A percentile compares a stretch with the other conserved stretches of the same genome.
Evolutionary conservation across 371 early-diverging fungal genomes (phyloP).

Genomic region (Rhizopus delemar): DNA sequence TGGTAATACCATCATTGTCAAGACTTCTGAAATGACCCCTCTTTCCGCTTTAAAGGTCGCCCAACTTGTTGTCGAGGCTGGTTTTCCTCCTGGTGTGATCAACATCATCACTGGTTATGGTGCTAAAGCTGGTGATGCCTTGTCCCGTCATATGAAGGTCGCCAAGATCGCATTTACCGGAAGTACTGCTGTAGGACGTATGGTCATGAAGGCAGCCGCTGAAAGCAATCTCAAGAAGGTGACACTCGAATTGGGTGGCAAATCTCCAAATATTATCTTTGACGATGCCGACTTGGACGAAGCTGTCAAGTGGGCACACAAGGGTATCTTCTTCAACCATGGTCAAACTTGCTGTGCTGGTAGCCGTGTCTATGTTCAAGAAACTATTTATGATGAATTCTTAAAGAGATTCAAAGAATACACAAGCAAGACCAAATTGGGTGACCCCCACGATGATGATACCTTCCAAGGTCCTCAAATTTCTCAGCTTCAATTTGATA

Average conservation of each 20-base stretch:
- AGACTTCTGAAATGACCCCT: constrained; percentile 82
- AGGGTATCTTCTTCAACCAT: constrained; percentile 76
- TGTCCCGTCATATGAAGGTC: constrained; percentile 47
- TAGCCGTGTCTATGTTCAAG: constrained; percentile 85
- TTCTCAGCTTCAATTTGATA: constrained; percentile 74
- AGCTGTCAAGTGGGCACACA: constrained; percentile 72
- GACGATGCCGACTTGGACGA: constrained; percentile 80
- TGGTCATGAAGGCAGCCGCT: constrained; percentile 58
- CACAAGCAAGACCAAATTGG: constrained; percentile 58
- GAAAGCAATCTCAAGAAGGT: constrained; percentile 75
- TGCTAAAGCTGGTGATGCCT: constrained; percentile 42
- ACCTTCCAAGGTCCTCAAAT: constrained; percentile 77
- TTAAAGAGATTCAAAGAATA: constrained; percentile 61
- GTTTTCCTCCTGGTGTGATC: constrained; percentile 67
- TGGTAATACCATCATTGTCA: constrained; percentile 81
- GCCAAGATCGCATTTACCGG: constrained; percentile 69
- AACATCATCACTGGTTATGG: constrained; percentile 67
- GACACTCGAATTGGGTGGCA: constrained; percentile 81
- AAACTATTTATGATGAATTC: constrained; percentile 75
- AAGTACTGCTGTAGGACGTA: constrained; percentile 57
- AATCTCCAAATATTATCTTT: constrained; percentile 90
- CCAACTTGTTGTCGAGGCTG: constrained; percentile 53
- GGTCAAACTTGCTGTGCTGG: constrained; percentile 88
- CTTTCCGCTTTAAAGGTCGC: constrained; percentile 54
- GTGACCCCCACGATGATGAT: constrained; percentile 56